phyloP scores from a whole-genome alignment of 495 filamentous ascomycete genomes.

The Penicillium pancosmium region DNA sequence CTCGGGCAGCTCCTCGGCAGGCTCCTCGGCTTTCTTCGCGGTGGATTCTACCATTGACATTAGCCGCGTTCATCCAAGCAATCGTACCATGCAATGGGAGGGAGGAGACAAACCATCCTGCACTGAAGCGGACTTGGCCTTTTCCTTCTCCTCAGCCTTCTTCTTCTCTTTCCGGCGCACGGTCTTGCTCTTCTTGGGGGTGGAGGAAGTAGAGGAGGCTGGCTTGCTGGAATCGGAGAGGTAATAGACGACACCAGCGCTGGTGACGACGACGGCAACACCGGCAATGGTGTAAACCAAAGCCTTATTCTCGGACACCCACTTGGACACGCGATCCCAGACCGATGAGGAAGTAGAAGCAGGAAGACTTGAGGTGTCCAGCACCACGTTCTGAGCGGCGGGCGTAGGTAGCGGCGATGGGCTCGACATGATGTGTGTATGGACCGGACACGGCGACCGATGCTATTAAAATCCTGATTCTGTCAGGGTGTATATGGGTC shows the following conservation, averaged over 20 bases:
- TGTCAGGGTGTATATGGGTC: not conserved
- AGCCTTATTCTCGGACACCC: slow-evolving; percentile 93
- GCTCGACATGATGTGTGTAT: slow-evolving; percentile 45
- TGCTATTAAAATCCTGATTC: slow-evolving; percentile 27
- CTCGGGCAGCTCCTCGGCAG: slow-evolving; percentile 78
- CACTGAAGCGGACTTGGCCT: slow-evolving; percentile 50
- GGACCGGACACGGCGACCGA: slow-evolving; percentile 26
- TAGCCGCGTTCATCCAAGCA: slow-evolving; percentile 20
- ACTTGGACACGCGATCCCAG: slow-evolving; percentile 87
- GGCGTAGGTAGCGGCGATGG: slow-evolving; percentile 42
- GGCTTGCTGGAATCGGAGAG: slow-evolving; percentile 54
- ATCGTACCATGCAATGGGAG: slow-evolving; percentile 8
- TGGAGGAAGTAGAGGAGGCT: slow-evolving; percentile 28
- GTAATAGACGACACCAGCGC: slow-evolving; percentile 91
- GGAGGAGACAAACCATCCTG: slow-evolving; percentile 40
- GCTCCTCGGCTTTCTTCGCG: slow-evolving; percentile 60
- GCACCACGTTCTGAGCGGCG: slow-evolving; percentile 43
- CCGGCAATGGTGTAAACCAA: slow-evolving; percentile 95
- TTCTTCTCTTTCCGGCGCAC: slow-evolving; percentile 62
- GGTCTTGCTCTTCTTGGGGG: slow-evolving; percentile 62
- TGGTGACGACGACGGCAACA: slow-evolving; percentile 85
- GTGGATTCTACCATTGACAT: slow-evolving; percentile 39
- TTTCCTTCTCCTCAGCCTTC: slow-evolving; percentile 72
- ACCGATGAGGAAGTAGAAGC: slow-evolving; percentile 64
- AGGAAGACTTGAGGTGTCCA: slow-evolving; percentile 53